Conservation (phyloP, 257 asterid genomes). For the Cruciata laevipes region DNA sequence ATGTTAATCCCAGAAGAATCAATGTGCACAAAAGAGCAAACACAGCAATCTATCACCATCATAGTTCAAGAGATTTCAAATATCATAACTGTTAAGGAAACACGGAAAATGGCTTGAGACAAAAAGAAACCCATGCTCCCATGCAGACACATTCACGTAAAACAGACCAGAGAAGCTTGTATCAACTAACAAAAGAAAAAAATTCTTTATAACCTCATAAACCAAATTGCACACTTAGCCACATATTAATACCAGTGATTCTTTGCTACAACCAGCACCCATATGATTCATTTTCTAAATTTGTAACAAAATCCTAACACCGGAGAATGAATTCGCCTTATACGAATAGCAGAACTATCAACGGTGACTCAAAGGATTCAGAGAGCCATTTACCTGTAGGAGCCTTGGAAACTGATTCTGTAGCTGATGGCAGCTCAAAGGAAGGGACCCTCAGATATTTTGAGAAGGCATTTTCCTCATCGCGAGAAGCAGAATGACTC, state of each 20-base stretch:
- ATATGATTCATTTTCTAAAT: neutral
- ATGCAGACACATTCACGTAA: constrained; percentile 8
- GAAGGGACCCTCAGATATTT: constrained; percentile 7
- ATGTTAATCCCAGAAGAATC: neutral
- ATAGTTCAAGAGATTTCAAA: neutral
- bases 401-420: constrained; percentile 41
- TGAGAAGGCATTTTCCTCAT: constrained; percentile 26
- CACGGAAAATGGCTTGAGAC: neutral
- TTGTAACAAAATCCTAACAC: neutral
- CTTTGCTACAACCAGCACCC: neutral
- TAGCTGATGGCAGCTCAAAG: constrained; percentile 33
- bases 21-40: neutral
- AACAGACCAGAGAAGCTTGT: neutral
- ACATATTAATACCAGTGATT: neutral
- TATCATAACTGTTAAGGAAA: neutral
- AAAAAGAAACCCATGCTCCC: neutral
- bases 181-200: neutral
- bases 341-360: neutral
- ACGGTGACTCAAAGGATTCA: neutral
- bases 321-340: neutral
- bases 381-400: constrained; percentile 50
- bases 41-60: neutral
- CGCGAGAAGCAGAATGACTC: constrained; percentile 24
- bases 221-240: neutral
- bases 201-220: neutral